A percentile compares a stretch with the other conserved stretches of the same genome.
Evolutionary conservation across 139 green algal genomes (phyloP).

Genomic region (Chlamydomonas sp.): DNA sequence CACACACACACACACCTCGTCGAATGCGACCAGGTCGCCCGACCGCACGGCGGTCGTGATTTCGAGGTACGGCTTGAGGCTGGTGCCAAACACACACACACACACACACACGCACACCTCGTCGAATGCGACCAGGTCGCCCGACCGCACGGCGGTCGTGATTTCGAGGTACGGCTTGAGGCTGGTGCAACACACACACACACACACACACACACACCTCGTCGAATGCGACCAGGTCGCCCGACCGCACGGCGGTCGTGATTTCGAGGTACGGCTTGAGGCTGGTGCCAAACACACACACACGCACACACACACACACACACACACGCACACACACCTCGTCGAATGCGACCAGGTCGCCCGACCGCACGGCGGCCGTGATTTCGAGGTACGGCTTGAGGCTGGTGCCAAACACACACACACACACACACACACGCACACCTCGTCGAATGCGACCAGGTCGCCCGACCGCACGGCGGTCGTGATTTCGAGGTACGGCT

Average conservation of each 20-base stretch:
- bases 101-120: not conserved
- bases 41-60: slow-evolving; percentile 75
- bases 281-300: not conserved
- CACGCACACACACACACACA: not conserved
- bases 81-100: slow-evolving; percentile 1
- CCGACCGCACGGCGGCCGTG: slow-evolving; percentile 70
- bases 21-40: slow-evolving; percentile 80
- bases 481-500: slow-evolving; percentile 87
- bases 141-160: too few species aligned
- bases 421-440: slow-evolving; percentile 5
- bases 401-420: not conserved
- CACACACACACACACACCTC: too few species aligned
- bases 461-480: slow-evolving; percentile 78
- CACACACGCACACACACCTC: slow-evolving; percentile 14
- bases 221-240: slow-evolving; percentile 78
- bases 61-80: slow-evolving; percentile 85
- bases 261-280: slow-evolving; percentile 89
- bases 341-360: slow-evolving; percentile 78
- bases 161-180: too few species aligned
- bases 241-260: slow-evolving; percentile 70
- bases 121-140: too few species aligned
- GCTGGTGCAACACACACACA: too few species aligned
- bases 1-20: too few species aligned
- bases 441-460: slow-evolving; percentile 67
- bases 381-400: slow-evolving; percentile 89